A percentile compares a stretch with the other conserved stretches of the same genome.
Conservation (phyloP, 805 yeast genomes). For the Priceomyces carsonii region DNA sequence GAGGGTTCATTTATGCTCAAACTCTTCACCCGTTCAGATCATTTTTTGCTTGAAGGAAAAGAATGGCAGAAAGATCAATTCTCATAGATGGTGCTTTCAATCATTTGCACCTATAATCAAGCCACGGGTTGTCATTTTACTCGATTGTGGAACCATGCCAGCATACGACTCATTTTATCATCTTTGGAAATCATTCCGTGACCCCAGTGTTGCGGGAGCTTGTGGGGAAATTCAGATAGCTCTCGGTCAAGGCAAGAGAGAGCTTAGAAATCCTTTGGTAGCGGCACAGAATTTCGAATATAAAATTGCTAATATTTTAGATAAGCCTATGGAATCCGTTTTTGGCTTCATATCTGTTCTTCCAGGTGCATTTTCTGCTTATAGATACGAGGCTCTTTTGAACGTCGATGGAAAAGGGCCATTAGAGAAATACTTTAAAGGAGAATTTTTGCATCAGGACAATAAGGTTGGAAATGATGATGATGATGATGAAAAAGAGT, state of each 20-base stretch:
- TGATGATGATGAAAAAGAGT: conserved; percentile 39
- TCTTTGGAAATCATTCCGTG: conserved; percentile 84
- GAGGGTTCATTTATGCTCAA: conserved; percentile 66
- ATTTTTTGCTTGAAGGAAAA: conserved; percentile 87
- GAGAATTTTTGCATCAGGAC: conserved; percentile 75
- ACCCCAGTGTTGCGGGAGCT: conserved; percentile 89
- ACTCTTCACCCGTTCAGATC: conserved; percentile 79
- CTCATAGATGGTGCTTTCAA: conserved; percentile 96
- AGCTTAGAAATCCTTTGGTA: conserved; percentile 78
- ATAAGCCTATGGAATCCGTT: conserved; percentile 92
- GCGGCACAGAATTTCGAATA: conserved; percentile 98
- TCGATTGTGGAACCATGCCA: conserved; percentile 96
- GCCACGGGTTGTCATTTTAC: conserved; percentile 78
- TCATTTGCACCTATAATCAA: conserved; percentile 81
- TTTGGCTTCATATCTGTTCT: conserved; percentile 94
- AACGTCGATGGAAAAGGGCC: conserved; percentile 81
- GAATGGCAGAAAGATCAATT: conserved; percentile 86
- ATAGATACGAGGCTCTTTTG: conserved; percentile 76
- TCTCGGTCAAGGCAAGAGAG: conserved; percentile 55
- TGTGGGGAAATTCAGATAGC: conserved; percentile 95
- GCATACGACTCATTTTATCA: conserved; percentile 80
- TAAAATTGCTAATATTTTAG: conserved; percentile 91
- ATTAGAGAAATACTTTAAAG: conserved; percentile 84
- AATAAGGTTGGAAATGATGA: conserved; percentile 43
- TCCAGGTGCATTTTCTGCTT: conserved; percentile 97